Evolutionary conservation across 495 filamentous ascomycete species (phyloP), one percentile per base, ranked within the genome.

Genomic region (Penicillium parvum): DNA sequence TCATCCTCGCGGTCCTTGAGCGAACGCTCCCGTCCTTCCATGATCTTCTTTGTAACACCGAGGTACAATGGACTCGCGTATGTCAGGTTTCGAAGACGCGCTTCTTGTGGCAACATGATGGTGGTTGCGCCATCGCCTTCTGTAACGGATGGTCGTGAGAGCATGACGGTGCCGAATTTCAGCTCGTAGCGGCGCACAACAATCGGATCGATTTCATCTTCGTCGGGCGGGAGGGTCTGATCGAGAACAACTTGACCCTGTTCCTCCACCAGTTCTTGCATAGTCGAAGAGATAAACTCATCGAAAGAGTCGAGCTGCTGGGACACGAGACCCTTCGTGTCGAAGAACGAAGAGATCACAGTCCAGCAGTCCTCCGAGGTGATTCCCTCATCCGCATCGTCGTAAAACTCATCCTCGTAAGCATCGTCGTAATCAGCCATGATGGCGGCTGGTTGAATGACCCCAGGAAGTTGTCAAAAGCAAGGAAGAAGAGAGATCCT

Each of bases 261-360:
- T 60, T 97, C 92, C 41, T 85, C 80, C 18, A 97, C 82, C 40
- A 97, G 76, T 47, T 95, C 86, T 51, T 95, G 88, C 71, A 97
- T 90, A 0, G 92, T 96, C 3, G 84, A 87, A 23, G 79, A 78
- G 34, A 91, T 85, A 58, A 99, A 99, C 58, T 96, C 90, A 69
- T 99, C 86, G 72, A 95, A 99, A 2, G 92, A 99, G 62, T 97
- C 90, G 45, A 97, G 78, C 69, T 99, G 92, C 62, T 97, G 94
- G 3, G 94, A 95, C 8, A 97, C 94, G 15, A 99, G 78, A 54
- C 94, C 91, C 68, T 96, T 96, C 32, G 74, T 72, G 46, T 96
- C 88, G 69, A 99, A 97, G 72, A 96, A 97, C 1, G 94, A 84
- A 19, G 85, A 86, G 60, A 99, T 96, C 56, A 97, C 94, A 32